Evolutionary conservation across 805 yeast species (phyloP).

Genomic region (Candida boleticola): DNA sequence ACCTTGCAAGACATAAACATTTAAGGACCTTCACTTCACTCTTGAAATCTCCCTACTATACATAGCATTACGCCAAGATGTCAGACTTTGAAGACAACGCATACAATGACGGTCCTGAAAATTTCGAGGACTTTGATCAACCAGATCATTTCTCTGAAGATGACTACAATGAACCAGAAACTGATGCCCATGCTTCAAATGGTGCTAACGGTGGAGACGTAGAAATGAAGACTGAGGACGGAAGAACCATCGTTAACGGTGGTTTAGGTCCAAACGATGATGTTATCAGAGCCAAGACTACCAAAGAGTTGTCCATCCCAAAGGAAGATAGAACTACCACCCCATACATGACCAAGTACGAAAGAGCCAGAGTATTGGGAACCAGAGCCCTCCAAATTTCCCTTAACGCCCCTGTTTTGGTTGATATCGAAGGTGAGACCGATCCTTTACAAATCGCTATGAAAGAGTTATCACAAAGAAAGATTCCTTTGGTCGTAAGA

Average conservation of each 20-base stretch:
- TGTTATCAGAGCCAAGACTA: slow-evolving; percentile 54
- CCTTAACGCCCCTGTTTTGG: slow-evolving; percentile 97
- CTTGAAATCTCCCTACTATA: too few species aligned
- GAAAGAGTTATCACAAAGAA: slow-evolving; percentile 93
- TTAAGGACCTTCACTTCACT: too few species aligned
- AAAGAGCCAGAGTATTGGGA: slow-evolving; percentile 95
- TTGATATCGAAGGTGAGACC: slow-evolving; percentile 97
- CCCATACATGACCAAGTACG: slow-evolving; percentile 98
- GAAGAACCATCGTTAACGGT: slow-evolving; percentile 69
- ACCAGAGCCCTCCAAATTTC: slow-evolving; percentile 97
- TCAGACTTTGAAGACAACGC: slow-evolving; percentile 45
- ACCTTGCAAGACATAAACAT: too few species aligned
- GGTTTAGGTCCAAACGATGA: slow-evolving; percentile 61
- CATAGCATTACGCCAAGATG: slow-evolving; percentile 30
- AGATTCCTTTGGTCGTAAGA: slow-evolving; percentile 92
- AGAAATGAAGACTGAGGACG: slow-evolving; percentile 61
- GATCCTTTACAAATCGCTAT: slow-evolving; percentile 97
- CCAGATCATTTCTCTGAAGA: slow-evolving; percentile 76
- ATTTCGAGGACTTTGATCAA: slow-evolving; percentile 79
- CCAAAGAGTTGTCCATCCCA: slow-evolving; percentile 82
- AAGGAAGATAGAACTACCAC: slow-evolving; percentile 89
- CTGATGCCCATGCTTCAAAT: slow-evolving; percentile 18
- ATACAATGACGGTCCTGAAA: slow-evolving; percentile 68
- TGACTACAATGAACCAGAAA: slow-evolving; percentile 46
- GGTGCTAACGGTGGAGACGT: slow-evolving; percentile 30